Evolutionary conservation across 257 asterid species (phyloP), one percentile per base, ranked within the genome.

Genomic region (Fraxinus pennsylvanica): DNA sequence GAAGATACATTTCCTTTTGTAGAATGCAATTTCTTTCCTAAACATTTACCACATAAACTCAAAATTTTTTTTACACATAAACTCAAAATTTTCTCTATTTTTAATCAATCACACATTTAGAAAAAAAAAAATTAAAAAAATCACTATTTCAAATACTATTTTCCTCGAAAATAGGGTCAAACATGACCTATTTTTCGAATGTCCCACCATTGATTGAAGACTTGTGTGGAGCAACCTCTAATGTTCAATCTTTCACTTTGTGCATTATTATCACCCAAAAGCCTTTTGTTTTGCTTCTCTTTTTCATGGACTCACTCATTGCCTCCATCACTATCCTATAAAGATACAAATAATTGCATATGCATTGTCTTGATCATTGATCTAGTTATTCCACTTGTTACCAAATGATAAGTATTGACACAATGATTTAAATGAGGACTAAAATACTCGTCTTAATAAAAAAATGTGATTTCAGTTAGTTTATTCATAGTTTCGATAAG

Each of bases 11-110:
- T 73, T 72, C 79, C 74, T 72, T 52, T 80, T 45, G 72, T 14
- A 36, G 72, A 74, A 75, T 69, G 84, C 76, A 78, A 74, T 57
- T 45, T 72, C 77, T 21, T 71, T 71, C 79, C 85, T 79, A 87
- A 88, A 83, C 47, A 41, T 87, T 82, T 81, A 75, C 65, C 29
- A 6, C 45, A 39, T 39, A 39, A 1, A 39, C 9, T n/a, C n/a
- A n/a, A 36, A 36, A 6, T 0, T 6, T 0, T 5, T 36, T 36
- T 35, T 35, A 5, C 35, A 35, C 39, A 5, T 3, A 33, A 3
- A 32, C 5, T 32, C 35, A 32, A 32, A 32, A 32, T 32, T 32
- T 32, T 32, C 35, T 3, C 0, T 2, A 32, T 32, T 32, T 32
- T 32, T 3, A 32, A 32, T 32, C 35, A 32, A 32, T 32, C 35